Conservation (phyloP, 2,329 filamentous ascomycete genomes). For the Dothistroma pini region DNA sequence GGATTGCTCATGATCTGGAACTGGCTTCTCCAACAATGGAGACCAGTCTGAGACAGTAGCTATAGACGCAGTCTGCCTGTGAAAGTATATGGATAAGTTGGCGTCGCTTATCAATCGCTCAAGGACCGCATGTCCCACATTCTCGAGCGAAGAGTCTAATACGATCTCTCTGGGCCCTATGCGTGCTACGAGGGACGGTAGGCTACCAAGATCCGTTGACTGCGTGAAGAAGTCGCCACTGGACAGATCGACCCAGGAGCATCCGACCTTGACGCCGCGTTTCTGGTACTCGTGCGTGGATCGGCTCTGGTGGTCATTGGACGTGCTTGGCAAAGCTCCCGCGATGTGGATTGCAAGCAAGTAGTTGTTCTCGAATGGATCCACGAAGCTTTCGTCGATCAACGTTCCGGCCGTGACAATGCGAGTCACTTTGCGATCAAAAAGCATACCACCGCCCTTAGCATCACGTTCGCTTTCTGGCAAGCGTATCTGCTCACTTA, state of each 20-base stretch:
- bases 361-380: slow-evolving; percentile 91
- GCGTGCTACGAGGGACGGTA: slow-evolving; percentile 78
- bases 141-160: slow-evolving; percentile 56
- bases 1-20: slow-evolving; percentile 52
- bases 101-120: slow-evolving; percentile 32
- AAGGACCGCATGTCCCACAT: slow-evolving; percentile 38
- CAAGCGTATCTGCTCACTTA: slow-evolving; percentile 81
- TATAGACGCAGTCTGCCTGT: slow-evolving; percentile 46
- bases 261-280: slow-evolving; percentile 54
- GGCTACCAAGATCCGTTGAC: slow-evolving; percentile 61
- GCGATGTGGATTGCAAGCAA: slow-evolving; percentile 72
- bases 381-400: slow-evolving; percentile 97
- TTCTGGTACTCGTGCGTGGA: slow-evolving; percentile 34
- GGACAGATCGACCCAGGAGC: slow-evolving; percentile 93
- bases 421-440: slow-evolving; percentile 78
- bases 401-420: slow-evolving; percentile 92
- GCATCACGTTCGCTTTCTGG: slow-evolving; percentile 56
- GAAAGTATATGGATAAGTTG: slow-evolving; percentile 71
- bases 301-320: slow-evolving; percentile 20
- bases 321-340: slow-evolving; percentile 12
- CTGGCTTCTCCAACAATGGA: slow-evolving; percentile 69
- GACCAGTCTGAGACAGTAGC: slow-evolving; percentile 62
- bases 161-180: slow-evolving; percentile 83
- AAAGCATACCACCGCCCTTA: slow-evolving; percentile 73
- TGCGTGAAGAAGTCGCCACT: slow-evolving; percentile 94